Conservation (phyloP, 352 stramenopile genomes). For the Phytophthora lateralis region DNA sequence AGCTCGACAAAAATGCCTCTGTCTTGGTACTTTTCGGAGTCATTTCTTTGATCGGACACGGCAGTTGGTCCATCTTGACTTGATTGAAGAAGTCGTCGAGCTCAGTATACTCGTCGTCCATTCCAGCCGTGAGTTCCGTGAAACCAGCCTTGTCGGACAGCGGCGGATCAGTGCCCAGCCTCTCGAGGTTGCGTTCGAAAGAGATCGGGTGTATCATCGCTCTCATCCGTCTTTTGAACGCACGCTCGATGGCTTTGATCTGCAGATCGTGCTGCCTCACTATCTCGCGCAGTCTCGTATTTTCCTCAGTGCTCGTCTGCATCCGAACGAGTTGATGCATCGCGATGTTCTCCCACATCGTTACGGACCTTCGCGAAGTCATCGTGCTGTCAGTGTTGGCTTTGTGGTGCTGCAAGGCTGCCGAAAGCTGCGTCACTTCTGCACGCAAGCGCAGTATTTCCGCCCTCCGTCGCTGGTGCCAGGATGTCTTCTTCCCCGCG, state of each 20-base stretch:
- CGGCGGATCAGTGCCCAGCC: too few relatives aligned
- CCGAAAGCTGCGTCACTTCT: conserved; percentile 3
- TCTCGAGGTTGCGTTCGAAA: not conserved
- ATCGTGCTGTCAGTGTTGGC: too few relatives aligned
- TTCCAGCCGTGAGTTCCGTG: conserved; percentile 5
- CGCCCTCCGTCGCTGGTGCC: conserved; percentile 12
- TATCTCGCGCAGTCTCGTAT: conserved; percentile 2
- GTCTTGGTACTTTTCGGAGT: not conserved
- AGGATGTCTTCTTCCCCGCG: conserved; percentile 12
- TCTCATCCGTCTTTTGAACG: conserved; percentile 5
- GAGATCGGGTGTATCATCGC: too few relatives aligned
- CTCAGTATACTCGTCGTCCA: conserved; percentile 14
- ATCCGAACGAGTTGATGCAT: not conserved
- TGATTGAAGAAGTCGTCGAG: conserved; percentile 7
- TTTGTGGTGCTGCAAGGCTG: not conserved
- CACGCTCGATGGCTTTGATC: conserved; percentile 10
- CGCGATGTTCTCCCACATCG: not conserved
- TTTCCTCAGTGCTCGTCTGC: conserved; percentile 17
- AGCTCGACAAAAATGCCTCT: conserved; percentile 9
- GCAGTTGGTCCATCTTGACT: conserved; percentile 13
- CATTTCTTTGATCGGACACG: conserved; percentile 9
- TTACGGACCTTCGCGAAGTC: not conserved
- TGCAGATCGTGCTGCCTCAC: not conserved
- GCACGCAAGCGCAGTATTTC: conserved; percentile 9
- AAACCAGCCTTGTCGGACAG: not conserved